These are phyloP conservation scores for Cladophialophora bantiana DNA, from an alignment of 2,329 filamentous ascomycete genomes.

Conservation along the genomic window DNA sequence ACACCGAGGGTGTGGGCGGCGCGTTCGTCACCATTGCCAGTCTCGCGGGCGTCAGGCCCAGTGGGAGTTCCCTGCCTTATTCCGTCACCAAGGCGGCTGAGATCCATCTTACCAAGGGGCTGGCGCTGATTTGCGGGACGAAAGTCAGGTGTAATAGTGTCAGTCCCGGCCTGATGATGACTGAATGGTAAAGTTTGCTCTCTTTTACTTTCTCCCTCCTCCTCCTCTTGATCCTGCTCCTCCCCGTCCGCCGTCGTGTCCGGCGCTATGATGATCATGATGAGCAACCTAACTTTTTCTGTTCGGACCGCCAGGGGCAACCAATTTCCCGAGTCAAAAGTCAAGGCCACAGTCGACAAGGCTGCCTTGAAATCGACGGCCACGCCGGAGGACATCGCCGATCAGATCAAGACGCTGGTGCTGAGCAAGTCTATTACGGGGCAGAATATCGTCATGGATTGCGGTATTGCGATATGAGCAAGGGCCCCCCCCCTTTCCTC, in stretches of 20 bases:
- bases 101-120: constrained; percentile 70
- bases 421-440: constrained; percentile 40
- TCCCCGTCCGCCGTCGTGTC: background rate
- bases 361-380: constrained; percentile 34
- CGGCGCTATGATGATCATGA: too few relatives aligned
- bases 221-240: too few relatives aligned
- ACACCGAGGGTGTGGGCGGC: constrained; percentile 29
- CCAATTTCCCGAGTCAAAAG: constrained; percentile 39
- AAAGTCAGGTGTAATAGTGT: constrained; percentile 71
- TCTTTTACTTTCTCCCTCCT: background rate
- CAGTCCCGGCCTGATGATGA: constrained; percentile 69
- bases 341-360: constrained; percentile 40
- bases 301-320: constrained; percentile 27
- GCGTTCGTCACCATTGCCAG: constrained; percentile 61
- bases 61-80: constrained; percentile 72
- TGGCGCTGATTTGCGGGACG: constrained; percentile 67
- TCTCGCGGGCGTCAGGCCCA: constrained; percentile 68
- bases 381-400: constrained; percentile 44
- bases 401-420: constrained; percentile 37
- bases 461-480: constrained; percentile 39
- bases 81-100: constrained; percentile 78
- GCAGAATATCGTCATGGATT: constrained; percentile 41
- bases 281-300: background rate
- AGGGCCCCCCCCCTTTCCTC: constrained; percentile 17
- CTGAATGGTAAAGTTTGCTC: constrained; percentile 62